phyloP scores from a whole-genome alignment of 108 stramenopile genomes.

The Cafeteria roenbergensis region DNA sequence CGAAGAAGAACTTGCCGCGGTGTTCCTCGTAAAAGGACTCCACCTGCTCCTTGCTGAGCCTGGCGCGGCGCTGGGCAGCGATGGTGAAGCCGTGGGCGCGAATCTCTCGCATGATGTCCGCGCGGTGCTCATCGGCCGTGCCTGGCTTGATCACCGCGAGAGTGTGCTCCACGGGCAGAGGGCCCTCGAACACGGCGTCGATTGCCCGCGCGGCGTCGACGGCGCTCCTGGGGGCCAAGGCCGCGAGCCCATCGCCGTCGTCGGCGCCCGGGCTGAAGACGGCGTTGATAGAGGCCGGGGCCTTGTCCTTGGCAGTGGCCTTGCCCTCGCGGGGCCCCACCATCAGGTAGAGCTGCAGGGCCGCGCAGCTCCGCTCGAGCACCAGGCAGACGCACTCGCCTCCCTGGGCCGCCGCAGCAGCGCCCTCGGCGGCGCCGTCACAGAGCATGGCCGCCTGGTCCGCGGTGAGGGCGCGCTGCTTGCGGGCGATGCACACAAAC shows the following conservation, averaged over 20 bases:
- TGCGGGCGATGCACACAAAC: neutral
- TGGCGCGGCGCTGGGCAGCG: neutral
- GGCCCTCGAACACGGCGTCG: neutral
- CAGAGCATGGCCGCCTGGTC: neutral
- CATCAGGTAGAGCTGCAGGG: neutral
- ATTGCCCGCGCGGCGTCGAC: neutral
- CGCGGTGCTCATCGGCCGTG: slow-evolving; percentile 5
- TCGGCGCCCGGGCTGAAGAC: neutral
- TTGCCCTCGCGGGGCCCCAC: neutral
- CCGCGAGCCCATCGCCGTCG: neutral
- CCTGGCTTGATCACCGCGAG: slow-evolving; percentile 25
- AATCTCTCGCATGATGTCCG: slow-evolving; percentile 4
- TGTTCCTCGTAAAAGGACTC: slow-evolving; percentile 20
- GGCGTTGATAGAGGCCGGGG: neutral
- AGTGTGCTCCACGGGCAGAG: slow-evolving; percentile 13
- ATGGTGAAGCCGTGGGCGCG: slow-evolving; percentile 11
- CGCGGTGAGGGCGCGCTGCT: neutral
- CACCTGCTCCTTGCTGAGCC: neutral
- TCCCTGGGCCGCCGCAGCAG: neutral
- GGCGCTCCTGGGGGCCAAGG: neutral
- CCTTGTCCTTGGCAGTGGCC: neutral
- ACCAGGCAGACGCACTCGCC: neutral
- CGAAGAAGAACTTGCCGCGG: slow-evolving; percentile 18
- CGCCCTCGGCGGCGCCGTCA: neutral
- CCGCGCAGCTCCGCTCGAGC: neutral